Evolutionary conservation across 352 stramenopile genomes (phyloP), one percentile per base, ranked within the genome.

Genomic region (Pythium volutum): DNA sequence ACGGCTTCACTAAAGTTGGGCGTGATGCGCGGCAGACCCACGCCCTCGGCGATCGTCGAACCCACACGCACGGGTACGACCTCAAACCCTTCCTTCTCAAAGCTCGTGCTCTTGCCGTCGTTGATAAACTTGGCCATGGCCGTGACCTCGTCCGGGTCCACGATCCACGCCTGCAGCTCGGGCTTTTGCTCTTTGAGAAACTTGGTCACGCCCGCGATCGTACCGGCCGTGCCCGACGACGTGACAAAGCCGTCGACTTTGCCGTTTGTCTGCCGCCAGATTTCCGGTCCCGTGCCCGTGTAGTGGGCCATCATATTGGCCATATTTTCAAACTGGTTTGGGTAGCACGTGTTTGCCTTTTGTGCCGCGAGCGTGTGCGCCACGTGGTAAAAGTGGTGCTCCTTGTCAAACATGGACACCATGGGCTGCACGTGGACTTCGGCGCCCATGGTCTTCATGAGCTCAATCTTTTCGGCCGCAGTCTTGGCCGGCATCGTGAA

Each of bases 11-110:
- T 90, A 45, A 96, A 88, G 76, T 98, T 98, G 25, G 87, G 84
- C 14, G 93, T 97, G 54, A 98, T 87, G 23, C 96, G 96, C 26
- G 89, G 79, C 5, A 97, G 83, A 9, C 91, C 95, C 46, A 99
- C 95, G 23, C 96, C 96, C 74, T 99, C 94, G 42, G 97, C 97
- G 50, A 93, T 98, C 70, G 87, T 98, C 67, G 55, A 83, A 55
- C 72, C 93, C 46, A 84, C 78, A 0, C 83, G 81, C 29, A 88
- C 88, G 0, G 75, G 87, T 2, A 98, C 74, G n/a, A 97, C 76
- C 29, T 96, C 82, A 18, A 91, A 97, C 33, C 95, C 93, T 23
- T 86, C 76, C 68, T 98, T 91, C 48, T 97, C 79, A 6, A 79
- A 59, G 33, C 74, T 84, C 11, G 77, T 90, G 5, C 62, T 66